Base-by-base conservation (phyloP, 768 basidiomycete genomes). In the Pleurotus pulmonarius region DNA sequence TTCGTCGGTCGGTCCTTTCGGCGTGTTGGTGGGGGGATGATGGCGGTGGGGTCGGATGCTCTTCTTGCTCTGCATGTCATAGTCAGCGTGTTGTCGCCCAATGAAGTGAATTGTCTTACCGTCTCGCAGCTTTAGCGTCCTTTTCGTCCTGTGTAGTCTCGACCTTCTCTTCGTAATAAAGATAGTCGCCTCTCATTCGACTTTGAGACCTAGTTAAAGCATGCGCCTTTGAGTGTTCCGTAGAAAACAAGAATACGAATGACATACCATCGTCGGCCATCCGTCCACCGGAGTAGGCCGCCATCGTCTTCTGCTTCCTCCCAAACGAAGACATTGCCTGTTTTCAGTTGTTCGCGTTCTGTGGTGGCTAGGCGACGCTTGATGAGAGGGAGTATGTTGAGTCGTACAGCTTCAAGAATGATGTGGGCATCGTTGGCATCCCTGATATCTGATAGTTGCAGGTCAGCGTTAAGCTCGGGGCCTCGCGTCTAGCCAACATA, bases 271-370 rank as follows among this genome's bases (percentile, higher is more conserved):
- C 83, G 71, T 48, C 82, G 72, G 1, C 83, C 83, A 58, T 86
- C 83, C n/a, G 83, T 86, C 83, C 83, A 86, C 13, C 85, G 74
- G 52, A 83, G 69, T 26, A 82, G 60, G 40, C 63, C 59, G 24
- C 74, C 74, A 5, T 77, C 78, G 38, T 80, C 76, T 51, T 82
- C 84, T 4, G 83, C 83, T 63, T 86, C 84, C 60, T 86, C 85
- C 85, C 85, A 86, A 26, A 86, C 83, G 60, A 83, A 86, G 44
- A 85, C 74, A 57, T 84, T 82, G 4, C 83, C 83, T 9, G 81
- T 80, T 12, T 64, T 56, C 18, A 85, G 65, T 48, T 76, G 72
- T 44, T 83, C 81, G 46, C 83, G 76, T 63, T 85, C 84, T 41
- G 63, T 72, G 5, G 76, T 67, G 11, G 74, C 74, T 15, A 85